A percentile compares a stretch with the other conserved stretches of the same genome.
These are phyloP conservation scores for Cordyceps javanica DNA, from an alignment of 2,329 filamentous ascomycete genomes.

Conservation along the genomic window DNA sequence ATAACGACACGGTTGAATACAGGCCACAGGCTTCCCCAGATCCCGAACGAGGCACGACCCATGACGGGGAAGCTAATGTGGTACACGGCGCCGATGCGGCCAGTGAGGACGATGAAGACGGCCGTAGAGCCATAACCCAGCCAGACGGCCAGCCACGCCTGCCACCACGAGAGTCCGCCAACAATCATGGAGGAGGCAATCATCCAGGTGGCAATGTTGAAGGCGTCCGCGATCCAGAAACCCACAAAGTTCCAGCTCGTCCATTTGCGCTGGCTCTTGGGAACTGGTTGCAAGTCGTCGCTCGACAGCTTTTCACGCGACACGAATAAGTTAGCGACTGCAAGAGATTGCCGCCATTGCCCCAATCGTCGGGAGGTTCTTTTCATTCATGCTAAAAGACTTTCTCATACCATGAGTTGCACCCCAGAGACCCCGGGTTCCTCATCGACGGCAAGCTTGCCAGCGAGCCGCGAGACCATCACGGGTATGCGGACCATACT, in stretches of 20 bases:
- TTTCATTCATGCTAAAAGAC: not conserved
- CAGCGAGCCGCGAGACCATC: conserved; percentile 4
- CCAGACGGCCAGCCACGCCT: conserved; percentile 82
- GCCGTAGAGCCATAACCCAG: conserved; percentile 74
- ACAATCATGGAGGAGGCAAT: conserved; percentile 79
- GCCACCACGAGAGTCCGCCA: conserved; percentile 80
- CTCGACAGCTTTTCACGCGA: conserved; percentile 59
- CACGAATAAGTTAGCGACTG: not conserved
- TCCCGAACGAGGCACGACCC: conserved; percentile 71
- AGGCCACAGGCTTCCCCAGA: conserved; percentile 86
- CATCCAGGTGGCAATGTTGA: conserved; percentile 95
- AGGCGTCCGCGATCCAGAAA: conserved; percentile 80
- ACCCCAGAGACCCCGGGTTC: conserved; percentile 5
- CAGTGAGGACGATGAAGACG: conserved; percentile 69
- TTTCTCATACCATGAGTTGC: conserved; percentile 9
- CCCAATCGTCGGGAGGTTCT: not conserved
- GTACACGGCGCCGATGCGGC: conserved; percentile 78
- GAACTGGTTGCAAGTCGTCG: conserved; percentile 74
- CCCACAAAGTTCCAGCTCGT: conserved; percentile 80
- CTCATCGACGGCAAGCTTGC: conserved; percentile 3
- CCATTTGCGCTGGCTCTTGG: conserved; percentile 76
- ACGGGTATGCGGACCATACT: not conserved
- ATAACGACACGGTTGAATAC: conserved; percentile 85
- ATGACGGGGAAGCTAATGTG: conserved; percentile 87
- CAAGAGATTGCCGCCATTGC: not conserved